These are phyloP conservation scores for Zasmidium cellare DNA, from an alignment of 2,329 filamentous ascomycete species.

Conservation along the genomic window DNA sequence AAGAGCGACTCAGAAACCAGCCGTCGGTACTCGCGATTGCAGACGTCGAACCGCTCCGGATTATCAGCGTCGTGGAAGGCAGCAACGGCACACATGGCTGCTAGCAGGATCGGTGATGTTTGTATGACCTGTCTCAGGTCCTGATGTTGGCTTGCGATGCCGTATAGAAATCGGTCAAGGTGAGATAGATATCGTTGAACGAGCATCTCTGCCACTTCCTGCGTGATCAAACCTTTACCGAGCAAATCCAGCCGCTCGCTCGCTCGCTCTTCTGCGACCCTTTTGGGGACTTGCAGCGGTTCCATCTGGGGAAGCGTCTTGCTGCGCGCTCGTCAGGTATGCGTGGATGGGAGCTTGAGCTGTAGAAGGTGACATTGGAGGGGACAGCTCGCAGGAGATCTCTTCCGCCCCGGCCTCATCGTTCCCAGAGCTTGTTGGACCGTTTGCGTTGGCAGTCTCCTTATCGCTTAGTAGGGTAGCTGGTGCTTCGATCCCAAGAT, in stretches of 20 bases:
- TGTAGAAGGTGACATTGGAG: constrained; percentile 38
- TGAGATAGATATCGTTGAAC: constrained; percentile 44
- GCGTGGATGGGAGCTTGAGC: constrained; percentile 29
- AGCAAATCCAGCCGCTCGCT: constrained; percentile 52
- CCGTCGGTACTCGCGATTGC: constrained; percentile 59
- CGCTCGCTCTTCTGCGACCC: constrained; percentile 43
- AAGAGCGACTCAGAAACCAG: constrained; percentile 60
- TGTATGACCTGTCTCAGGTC: constrained; percentile 51
- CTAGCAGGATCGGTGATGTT: constrained; percentile 56
- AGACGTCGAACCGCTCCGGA: constrained; percentile 53
- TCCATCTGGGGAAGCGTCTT: constrained; percentile 33
- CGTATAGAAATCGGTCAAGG: constrained; percentile 51
- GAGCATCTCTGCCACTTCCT: constrained; percentile 44
- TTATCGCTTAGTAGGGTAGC: constrained; percentile 38
- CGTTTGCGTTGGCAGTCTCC: constrained; percentile 11
- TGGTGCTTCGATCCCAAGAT: constrained; percentile 39
- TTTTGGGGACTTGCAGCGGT: constrained; percentile 25
- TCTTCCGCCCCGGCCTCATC: constrained; percentile 10
- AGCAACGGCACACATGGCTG: constrained; percentile 58
- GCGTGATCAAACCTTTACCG: constrained; percentile 48
- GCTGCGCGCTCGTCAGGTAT: constrained; percentile 31
- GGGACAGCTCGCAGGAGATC: constrained; percentile 23
- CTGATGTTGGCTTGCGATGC: constrained; percentile 48
- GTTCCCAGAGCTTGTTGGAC: too few relatives aligned
- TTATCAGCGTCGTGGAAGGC: constrained; percentile 59